A percentile compares a stretch with the other conserved stretches of the same genome.
Evolutionary conservation across 345 rosid genomes (phyloP).

Genomic region (Salix viminalis): DNA sequence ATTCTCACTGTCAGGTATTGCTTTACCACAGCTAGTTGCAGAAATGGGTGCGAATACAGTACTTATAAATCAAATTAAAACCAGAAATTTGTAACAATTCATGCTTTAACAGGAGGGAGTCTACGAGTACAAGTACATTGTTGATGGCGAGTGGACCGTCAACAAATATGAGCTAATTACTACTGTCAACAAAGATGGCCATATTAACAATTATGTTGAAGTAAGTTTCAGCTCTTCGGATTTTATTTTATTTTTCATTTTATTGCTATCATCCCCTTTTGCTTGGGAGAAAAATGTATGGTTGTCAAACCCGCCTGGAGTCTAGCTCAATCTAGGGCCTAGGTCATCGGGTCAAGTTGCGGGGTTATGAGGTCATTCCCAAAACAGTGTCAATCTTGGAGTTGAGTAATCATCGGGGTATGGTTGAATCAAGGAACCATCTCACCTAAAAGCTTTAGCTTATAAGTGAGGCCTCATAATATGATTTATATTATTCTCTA

Average conservation of each 20-base stretch:
- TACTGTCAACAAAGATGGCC: slow-evolving; percentile 74
- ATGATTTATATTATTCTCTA: too few relatives aligned
- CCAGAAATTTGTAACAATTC: background rate
- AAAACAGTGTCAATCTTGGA: too few relatives aligned
- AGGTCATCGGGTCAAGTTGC: too few relatives aligned
- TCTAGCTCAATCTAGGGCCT: too few relatives aligned
- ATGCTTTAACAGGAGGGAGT: slow-evolving; percentile 68
- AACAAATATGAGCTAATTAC: slow-evolving; percentile 54
- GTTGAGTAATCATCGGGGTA: too few relatives aligned
- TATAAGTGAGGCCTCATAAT: too few relatives aligned
- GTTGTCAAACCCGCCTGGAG: too few relatives aligned
- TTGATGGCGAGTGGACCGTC: slow-evolving; percentile 76
- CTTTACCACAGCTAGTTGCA: background rate
- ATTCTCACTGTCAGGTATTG: too few relatives aligned
- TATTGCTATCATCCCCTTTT: background rate
- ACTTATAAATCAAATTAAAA: background rate
- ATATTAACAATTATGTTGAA: slow-evolving; percentile 62
- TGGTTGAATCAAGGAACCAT: too few relatives aligned
- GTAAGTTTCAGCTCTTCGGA: slow-evolving; percentile 33
- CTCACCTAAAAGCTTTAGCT: too few relatives aligned
- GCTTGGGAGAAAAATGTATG: background rate
- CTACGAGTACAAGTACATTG: slow-evolving; percentile 85
- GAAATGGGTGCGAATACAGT: background rate
- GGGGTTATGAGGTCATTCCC: too few relatives aligned
- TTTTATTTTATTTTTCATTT: background rate